Base-by-base conservation (phyloP, 257 asterid genomes). In the Marsdenia floribunda region DNA sequence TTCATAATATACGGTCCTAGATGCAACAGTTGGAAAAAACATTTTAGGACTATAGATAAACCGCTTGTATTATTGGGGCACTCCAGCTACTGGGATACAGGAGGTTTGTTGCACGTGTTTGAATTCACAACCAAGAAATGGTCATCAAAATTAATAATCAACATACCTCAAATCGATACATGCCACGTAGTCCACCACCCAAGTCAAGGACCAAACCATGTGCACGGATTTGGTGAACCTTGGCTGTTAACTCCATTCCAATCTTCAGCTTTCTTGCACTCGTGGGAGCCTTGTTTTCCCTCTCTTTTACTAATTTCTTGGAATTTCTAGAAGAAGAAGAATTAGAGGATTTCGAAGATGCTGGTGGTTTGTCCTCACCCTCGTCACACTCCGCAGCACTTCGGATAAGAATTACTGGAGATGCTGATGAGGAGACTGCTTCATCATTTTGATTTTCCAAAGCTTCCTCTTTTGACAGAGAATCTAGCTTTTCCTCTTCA, bases 171-270 rank as follows among this genome's bases (percentile, higher is more conserved):
- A 92, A 94, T 37, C 88, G 92, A 80, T 87, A 86, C 98, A 92
- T 92, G 66, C 96, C 99, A 68, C 85, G 96, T 49, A 92, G 37
- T 54, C 84, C 96, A 70, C 90, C 87, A 69, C 96, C 97, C 86
- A 93, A 87, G 75, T 92, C 96, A 38, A 94, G 97, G 80, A 94
- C 99, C 59, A 94, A 83, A 71, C 98, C 99, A 6, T 70, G 97
- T 68, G 91, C 83, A 70, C 98, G 98, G 72, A 89, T 81, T 85
- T 90, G 92, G 79, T 86, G 91, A 81, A 94, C 96, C 85, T 88
- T 94, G 57, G 96, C 93, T 8, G 83, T 87, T 80, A 94, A 72
- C 80, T 82, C 82, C 88, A 65, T 84, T 73, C 97, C 99, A 60
- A 94, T 78, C 88, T 88, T 90, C 88, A 94, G 83, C 47, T 78